A percentile compares a stretch with the other conserved stretches of the same genome.
Conservation (phyloP, 2,329 filamentous ascomycete genomes). For the Chaetomium globosum region DNA sequence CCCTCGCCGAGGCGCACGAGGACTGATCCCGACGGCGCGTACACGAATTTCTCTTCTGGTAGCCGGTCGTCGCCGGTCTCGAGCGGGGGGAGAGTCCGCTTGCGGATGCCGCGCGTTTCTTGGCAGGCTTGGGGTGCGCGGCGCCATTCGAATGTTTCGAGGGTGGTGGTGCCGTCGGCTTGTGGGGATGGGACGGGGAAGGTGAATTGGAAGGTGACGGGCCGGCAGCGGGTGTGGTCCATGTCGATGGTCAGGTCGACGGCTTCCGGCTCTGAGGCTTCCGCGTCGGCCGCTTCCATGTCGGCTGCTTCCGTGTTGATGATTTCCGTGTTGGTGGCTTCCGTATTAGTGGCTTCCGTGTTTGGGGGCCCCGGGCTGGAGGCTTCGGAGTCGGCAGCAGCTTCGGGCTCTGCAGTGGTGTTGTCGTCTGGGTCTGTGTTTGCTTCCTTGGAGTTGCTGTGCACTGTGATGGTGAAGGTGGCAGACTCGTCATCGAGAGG, state of each 20-base stretch:
- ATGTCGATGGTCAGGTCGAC: slow-evolving; percentile 6
- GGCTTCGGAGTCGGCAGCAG: too few species aligned
- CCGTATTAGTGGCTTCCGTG: too few species aligned
- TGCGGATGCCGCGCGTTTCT: slow-evolving; percentile 24
- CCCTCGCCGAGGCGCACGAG: slow-evolving; percentile 16
- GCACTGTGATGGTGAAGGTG: slow-evolving; percentile 19
- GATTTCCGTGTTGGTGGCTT: background rate
- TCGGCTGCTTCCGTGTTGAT: too few species aligned
- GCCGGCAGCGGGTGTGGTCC: slow-evolving; percentile 17
- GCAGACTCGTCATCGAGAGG: slow-evolving; percentile 8
- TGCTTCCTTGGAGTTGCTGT: background rate
- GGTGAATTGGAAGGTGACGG: slow-evolving; percentile 15
- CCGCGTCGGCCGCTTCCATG: too few species aligned
- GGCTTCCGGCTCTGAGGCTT: background rate
- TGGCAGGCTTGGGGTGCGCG: background rate
- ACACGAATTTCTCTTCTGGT: slow-evolving; percentile 8
- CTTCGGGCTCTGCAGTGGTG: background rate
- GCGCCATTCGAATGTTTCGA: slow-evolving; percentile 24
- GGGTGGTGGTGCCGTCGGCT: background rate
- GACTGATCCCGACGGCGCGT: slow-evolving; percentile 12
- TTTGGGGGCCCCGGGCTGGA: too few species aligned
- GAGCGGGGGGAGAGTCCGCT: slow-evolving; percentile 2
- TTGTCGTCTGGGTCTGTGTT: background rate
- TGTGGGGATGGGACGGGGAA: slow-evolving; percentile 2
- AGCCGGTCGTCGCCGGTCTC: slow-evolving; percentile 21